Evolutionary conservation across 2,329 filamentous ascomycete species (phyloP).

Genomic region (Penicillium brevicompactum): DNA sequence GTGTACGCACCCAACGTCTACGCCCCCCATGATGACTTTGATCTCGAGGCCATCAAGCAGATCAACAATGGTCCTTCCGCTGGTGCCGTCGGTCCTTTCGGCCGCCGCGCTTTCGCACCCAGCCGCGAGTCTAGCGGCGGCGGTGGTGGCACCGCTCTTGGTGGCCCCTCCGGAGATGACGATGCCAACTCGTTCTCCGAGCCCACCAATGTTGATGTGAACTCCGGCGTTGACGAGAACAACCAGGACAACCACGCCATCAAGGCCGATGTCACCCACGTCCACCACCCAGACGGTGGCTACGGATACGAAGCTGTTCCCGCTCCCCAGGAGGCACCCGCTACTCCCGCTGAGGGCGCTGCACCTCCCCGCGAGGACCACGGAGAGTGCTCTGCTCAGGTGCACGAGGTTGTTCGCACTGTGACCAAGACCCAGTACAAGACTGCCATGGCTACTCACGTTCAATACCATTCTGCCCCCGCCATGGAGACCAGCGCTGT

Average conservation of each 20-base stretch:
- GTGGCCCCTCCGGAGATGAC: constrained; percentile 22
- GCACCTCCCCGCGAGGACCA: constrained; percentile 1
- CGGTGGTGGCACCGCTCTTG: constrained; percentile 12
- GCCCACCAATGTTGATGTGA: constrained; percentile 10
- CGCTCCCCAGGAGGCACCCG: background rate
- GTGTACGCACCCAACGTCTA: no score
- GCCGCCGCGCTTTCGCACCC: constrained; percentile 14
- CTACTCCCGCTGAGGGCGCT: background rate
- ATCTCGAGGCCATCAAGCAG: background rate
- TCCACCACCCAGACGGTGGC: constrained; percentile 10
- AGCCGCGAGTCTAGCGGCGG: background rate
- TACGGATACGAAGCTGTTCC: constrained; percentile 9
- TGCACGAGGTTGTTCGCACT: constrained; percentile 29
- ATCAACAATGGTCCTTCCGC: background rate
- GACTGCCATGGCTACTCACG: constrained; percentile 8
- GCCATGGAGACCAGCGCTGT: background rate
- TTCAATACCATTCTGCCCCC: background rate
- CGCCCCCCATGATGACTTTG: background rate
- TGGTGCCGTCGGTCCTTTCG: background rate
- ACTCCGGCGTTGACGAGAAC: constrained; percentile 17
- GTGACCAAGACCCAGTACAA: constrained; percentile 30
- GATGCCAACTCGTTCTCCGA: constrained; percentile 14
- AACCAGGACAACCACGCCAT: constrained; percentile 29
- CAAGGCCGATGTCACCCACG: constrained; percentile 18
- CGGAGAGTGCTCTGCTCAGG: constrained; percentile 19